A percentile compares a stretch with the other conserved stretches of the same genome.
Conservation (phyloP, 2,329 filamentous ascomycete genomes). For the Colletotrichum eremochloae region DNA sequence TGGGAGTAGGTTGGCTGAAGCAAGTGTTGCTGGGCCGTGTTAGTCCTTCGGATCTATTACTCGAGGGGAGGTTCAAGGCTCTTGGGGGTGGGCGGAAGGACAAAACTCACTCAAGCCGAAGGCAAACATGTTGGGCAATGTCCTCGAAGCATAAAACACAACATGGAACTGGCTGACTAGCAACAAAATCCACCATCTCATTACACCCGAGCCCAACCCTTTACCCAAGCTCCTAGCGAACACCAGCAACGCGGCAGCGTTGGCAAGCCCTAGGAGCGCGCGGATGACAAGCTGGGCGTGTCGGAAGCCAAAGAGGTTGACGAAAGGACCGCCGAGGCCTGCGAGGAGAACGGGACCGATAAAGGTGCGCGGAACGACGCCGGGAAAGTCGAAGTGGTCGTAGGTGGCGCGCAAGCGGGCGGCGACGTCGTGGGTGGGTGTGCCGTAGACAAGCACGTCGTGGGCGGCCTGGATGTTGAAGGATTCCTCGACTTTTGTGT, state of each 20-base stretch:
- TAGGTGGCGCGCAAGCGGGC: conserved; percentile 73
- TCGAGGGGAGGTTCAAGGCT: background rate
- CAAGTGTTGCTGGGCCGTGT: conserved; percentile 70
- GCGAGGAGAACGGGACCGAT: conserved; percentile 84
- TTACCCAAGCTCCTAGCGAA: conserved; percentile 74
- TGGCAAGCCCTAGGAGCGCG: conserved; percentile 81
- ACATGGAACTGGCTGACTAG: conserved; percentile 91
- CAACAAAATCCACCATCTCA: conserved; percentile 84
- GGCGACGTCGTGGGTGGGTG: conserved; percentile 69
- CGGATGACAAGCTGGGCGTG: conserved; percentile 76
- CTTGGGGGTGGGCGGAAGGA: background rate
- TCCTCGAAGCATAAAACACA: conserved; percentile 91
- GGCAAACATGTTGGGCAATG: conserved; percentile 96
- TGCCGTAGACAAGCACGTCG: conserved; percentile 87
- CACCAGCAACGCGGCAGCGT: conserved; percentile 75
- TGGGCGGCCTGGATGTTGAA: conserved; percentile 97
- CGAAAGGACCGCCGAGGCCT: conserved; percentile 76
- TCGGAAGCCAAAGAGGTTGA: conserved; percentile 67
- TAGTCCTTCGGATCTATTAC: background rate
- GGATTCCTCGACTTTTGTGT: conserved; percentile 98
- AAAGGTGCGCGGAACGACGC: conserved; percentile 92
- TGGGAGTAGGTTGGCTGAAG: conserved; percentile 64
- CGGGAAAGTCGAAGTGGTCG: conserved; percentile 92
- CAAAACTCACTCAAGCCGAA: conserved; percentile 80
- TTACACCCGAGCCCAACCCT: conserved; percentile 77